phyloP scores from a whole-genome alignment of 2,329 filamentous ascomycete species.

The Neofusicoccum umdonicola region DNA sequence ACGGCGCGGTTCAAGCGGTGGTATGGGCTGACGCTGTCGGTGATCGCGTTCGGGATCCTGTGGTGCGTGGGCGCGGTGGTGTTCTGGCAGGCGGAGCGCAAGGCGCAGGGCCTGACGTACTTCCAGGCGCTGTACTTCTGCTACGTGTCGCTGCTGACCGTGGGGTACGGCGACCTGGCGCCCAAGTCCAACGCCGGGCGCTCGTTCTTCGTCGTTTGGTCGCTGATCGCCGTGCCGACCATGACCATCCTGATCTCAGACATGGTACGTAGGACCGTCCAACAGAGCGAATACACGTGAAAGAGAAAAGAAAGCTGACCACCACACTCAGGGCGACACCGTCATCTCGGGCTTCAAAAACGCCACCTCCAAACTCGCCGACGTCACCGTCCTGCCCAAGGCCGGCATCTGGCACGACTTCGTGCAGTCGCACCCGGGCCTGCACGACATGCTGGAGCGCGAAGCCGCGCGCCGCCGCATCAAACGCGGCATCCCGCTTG shows the following conservation, averaged over 20 bases:
- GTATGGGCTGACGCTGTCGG: constrained; percentile 68
- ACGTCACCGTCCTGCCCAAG: constrained; percentile 65
- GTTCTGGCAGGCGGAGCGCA: constrained; percentile 63
- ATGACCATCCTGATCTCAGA: constrained; percentile 69
- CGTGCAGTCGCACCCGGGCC: constrained; percentile 47
- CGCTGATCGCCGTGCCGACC: constrained; percentile 77
- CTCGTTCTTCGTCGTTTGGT: constrained; percentile 93
- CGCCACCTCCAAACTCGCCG: constrained; percentile 59
- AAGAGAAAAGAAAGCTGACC: neutral
- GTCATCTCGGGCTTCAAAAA: constrained; percentile 66
- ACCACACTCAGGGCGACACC: constrained; percentile 65
- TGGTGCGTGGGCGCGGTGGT: constrained; percentile 80
- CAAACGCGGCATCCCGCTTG: constrained; percentile 35
- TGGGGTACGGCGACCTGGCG: constrained; percentile 80
- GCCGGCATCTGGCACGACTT: constrained; percentile 55
- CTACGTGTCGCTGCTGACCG: constrained; percentile 78
- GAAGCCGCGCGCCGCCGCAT: constrained; percentile 35
- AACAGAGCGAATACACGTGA: no score
- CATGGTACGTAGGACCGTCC: neutral
- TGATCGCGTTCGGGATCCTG: constrained; percentile 66
- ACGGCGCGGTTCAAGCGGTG: constrained; percentile 68
- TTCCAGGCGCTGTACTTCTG: constrained; percentile 83
- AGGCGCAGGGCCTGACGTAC: constrained; percentile 62
- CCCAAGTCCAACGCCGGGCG: constrained; percentile 76
- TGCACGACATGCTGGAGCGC: constrained; percentile 35